Conservation (phyloP, 2,329 filamentous ascomycete genomes). For the Paracoccidioides lutzii region DNA sequence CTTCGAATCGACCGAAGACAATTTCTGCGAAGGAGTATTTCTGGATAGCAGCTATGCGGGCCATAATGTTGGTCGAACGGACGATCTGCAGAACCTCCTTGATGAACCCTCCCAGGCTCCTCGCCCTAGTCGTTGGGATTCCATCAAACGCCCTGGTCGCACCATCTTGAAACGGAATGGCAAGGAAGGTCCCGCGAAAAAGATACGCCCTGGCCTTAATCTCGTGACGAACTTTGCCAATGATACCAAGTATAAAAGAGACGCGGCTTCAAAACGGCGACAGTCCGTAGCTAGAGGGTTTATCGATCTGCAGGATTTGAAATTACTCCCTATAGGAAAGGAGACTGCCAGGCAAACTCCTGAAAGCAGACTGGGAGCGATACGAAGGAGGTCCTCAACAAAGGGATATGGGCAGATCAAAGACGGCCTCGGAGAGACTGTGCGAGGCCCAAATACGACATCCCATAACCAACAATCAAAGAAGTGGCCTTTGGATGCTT, state of each 20-base stretch:
- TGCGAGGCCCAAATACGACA: slow-evolving; percentile 6
- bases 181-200: slow-evolving; percentile 14
- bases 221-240: slow-evolving; percentile 30
- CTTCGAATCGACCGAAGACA: slow-evolving; percentile 21
- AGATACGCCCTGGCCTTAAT: slow-evolving; percentile 28
- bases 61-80: not conserved
- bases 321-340: slow-evolving; percentile 21
- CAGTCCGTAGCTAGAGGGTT: slow-evolving; percentile 11
- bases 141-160: not conserved
- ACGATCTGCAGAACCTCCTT: not conserved
- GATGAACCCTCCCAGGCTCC: not conserved
- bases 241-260: slow-evolving; percentile 8
- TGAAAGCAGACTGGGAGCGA: slow-evolving; percentile 14
- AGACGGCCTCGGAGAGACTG: slow-evolving; percentile 7
- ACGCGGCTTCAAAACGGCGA: slow-evolving; percentile 1
- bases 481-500: slow-evolving; percentile 2
- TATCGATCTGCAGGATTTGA: slow-evolving; percentile 28
- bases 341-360: slow-evolving; percentile 13
- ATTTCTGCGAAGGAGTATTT: slow-evolving; percentile 11
- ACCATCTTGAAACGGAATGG: slow-evolving; percentile 6
- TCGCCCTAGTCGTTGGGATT: not conserved
- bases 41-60: not conserved
- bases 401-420: slow-evolving; percentile 15
- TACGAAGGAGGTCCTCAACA: slow-evolving; percentile 10
- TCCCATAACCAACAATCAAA: slow-evolving; percentile 3